Evolutionary conservation across 108 stramenopile species (phyloP), one percentile per base, ranked within the genome.

Genomic region (Nitzschia sp.): DNA sequence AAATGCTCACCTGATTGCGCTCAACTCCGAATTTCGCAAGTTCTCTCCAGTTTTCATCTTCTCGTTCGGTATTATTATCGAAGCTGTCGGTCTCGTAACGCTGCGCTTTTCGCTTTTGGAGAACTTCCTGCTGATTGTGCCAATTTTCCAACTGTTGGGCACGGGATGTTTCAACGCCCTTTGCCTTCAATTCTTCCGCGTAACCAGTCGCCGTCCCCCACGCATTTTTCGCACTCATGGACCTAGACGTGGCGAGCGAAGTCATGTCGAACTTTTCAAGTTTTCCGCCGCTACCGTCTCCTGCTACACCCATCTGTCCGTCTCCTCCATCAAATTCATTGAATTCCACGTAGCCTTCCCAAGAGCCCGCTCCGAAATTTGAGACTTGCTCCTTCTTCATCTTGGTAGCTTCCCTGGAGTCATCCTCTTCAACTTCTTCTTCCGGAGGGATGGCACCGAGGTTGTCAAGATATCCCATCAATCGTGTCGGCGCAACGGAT

Each of bases 301-400:
- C 92, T n/a, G 92, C 92, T 9, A 93, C 92, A 35, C 92, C 92
- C 92, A 93, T 93, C 69, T 93, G 92, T 34, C 92, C 92, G 66
- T 93, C 92, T 32, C 90, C 91, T 30, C 91, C 91, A 63, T 92
- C 91, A 58, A 92, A 93, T 75, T 92, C 90, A 60, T 88, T 66
- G 52, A 92, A 92, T 17, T 92, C 91, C 21, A 92, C 91, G 62
- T 67, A 92, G 41, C 48, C 66, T 30, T 75, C 58, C 80, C 86
- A 88, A 29, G 69, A 55, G 13, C 91, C 88, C 0, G 75, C 77
- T 29, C 91, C 91, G 54, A 47, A 80, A 9, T 75, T 60, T 68
- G 79, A 70, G 15, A 82, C 66, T 23, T 84, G n/a, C 1, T 82
- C 82, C 35, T 80, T 72, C 27, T 63, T 57, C 80, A 85, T 76